These are phyloP conservation scores for Rubroboletus pulcherrimus DNA, from an alignment of 768 basidiomycete species.

Conservation along the genomic window DNA sequence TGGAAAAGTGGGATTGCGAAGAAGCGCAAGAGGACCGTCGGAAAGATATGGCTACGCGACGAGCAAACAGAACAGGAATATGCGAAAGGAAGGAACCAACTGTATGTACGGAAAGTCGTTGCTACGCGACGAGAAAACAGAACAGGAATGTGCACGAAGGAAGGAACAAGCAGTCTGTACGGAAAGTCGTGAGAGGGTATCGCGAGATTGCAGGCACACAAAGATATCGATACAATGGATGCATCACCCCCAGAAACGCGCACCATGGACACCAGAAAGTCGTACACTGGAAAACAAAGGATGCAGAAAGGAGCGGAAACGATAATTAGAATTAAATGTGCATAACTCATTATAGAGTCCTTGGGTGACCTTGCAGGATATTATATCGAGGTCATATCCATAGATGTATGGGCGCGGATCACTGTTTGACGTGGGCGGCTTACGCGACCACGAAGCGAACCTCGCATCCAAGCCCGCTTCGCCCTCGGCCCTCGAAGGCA, in stretches of 20 bases:
- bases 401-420: neutral
- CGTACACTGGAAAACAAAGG: slow-evolving; percentile 1
- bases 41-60: slow-evolving; percentile 2
- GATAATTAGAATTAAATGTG: slow-evolving; percentile 32
- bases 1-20: neutral
- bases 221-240: slow-evolving; percentile 27
- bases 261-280: slow-evolving; percentile 1
- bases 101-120: neutral
- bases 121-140: neutral
- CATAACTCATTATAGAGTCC: slow-evolving; percentile 31
- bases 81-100: neutral
- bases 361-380: slow-evolving; percentile 9
- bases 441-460: slow-evolving; percentile 34
- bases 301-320: neutral
- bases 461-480: slow-evolving; percentile 46
- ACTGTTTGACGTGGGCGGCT: neutral
- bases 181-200: slow-evolving; percentile 15
- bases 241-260: slow-evolving; percentile 5
- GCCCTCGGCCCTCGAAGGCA: slow-evolving; percentile 59
- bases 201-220: slow-evolving; percentile 18
- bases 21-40: neutral
- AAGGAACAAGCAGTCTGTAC: neutral
- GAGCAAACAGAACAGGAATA: neutral
- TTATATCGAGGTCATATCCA: slow-evolving; percentile 3
- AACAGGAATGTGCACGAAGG: neutral